Base-by-base conservation (phyloP, 2,329 filamentous ascomycete genomes). In the Albophoma yamanashiensis region DNA sequence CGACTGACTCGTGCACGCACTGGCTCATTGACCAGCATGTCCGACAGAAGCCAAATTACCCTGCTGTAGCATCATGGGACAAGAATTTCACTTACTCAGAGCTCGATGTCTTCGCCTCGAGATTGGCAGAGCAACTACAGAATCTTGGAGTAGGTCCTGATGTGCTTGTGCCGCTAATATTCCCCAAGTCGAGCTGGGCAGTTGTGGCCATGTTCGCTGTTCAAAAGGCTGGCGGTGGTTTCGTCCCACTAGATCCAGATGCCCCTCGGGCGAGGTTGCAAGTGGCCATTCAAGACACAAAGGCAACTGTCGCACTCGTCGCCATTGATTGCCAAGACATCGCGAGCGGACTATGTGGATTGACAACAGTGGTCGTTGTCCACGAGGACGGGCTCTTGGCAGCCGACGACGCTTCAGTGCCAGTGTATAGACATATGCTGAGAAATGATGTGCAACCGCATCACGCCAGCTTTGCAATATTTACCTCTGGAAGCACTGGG, bases 401-500 rank as follows among this genome's bases (percentile, higher is more conserved):
- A 20, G 4, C 25, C 3, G 6, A 31, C 14, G 14, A 15, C 1
- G 15, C 47, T 20, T 25, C 43, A 4, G 11, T 25, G 4, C 43
- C n/a, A 9, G 4, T 15, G 3, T 3, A 15, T 3, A 27, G 6
- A 17, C 47, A 8, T 31, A 12, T 17, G 25, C 25, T 15, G 6
- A 5, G 6, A 9, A 8, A 3, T 27, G 25, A 6, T 11, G 53
- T 50, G 7, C 17, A 45, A 38, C 59, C 59, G n/a, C 25, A 43
- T 20, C 25, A 43, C 34, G 59, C 14, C 34, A 63, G 58, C 38
- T 61, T 52, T 57, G 55, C 52, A 5, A 38, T 61, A 38, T 84
- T 83, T 67, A 84, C 82, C 5, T 83, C 80, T 2, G 82, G 82
- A n/a, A 82, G 76, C 34, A 84, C 82, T 0, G 82, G 82, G 5